Base-by-base conservation (phyloP, 1,284 basidiomycete genomes). In the Rhizoctonia solani region DNA sequence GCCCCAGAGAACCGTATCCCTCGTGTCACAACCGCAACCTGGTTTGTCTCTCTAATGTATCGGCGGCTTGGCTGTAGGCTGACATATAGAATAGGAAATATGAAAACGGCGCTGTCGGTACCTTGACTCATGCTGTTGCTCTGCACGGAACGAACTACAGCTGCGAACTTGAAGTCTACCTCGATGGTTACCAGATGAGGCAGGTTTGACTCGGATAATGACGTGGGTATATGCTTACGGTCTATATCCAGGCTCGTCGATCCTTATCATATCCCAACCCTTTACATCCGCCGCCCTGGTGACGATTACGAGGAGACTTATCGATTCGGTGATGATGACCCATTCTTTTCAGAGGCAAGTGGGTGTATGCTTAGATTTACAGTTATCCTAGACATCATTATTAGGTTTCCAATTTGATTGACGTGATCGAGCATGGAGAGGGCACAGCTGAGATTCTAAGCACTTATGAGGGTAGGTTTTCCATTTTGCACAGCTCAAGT, bases 71-170 rank as follows among this genome's bases (percentile, higher is more conserved):
- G 8, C 14, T 23, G 23, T 25, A 49, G 5, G 46, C 46, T 49
- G 66, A 52, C 14, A 58, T 68, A 21, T 71, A 85, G 19, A 37
- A 19, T 52, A 79, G 90, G 92, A 98, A 98, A 81, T 97, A 96
- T 76, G 87, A 90, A 71, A 93, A 84, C 71, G 95, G 95, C 21
- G 94, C 93, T 30, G 90, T 97, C 25, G 95, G 95, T 14, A 90
- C 85, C 68, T 89, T 98, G 78, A 92, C 85, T 19, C 95, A 97
- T 74, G 83, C 92, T 42, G 90, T 91, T 65, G 90, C 91, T 16
- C 85, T 98, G 25, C 95, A 97, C 76, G 95, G 93, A 59, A 86
- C 83, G 72, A 87, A 93, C 77, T 97, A 97, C 79, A 90, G 89
- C 73, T 96, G 94, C 76, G 94, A 96, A 79, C 81, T 97, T 53